These are phyloP conservation scores for Aspergillus ellipticus DNA, from an alignment of 495 filamentous ascomycete genomes.

Conservation along the genomic window DNA sequence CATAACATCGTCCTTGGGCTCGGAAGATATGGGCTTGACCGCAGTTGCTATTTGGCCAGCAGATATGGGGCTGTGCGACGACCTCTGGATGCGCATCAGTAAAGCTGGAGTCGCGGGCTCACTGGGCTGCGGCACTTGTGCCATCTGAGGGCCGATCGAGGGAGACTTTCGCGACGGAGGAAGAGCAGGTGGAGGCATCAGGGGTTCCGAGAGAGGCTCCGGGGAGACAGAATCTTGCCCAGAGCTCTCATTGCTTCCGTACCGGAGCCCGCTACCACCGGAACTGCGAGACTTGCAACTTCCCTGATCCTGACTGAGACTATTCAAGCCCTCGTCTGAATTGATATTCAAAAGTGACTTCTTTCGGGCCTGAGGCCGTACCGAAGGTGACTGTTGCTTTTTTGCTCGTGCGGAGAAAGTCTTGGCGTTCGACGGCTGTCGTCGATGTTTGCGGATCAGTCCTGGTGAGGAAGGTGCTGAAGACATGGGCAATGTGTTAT, in stretches of 20 bases:
- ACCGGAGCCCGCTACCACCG: conserved; percentile 36
- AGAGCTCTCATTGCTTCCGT: conserved; percentile 55
- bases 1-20: conserved; percentile 55
- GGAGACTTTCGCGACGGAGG: conserved; percentile 53
- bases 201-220: conserved; percentile 61
- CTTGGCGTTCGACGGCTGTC: conserved; percentile 38
- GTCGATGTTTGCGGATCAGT: conserved; percentile 35
- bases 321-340: conserved; percentile 45
- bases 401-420: conserved; percentile 45
- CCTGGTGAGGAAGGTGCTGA: conserved; percentile 23
- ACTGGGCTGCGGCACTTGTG: conserved; percentile 28
- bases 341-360: conserved; percentile 56
- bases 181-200: conserved; percentile 69
- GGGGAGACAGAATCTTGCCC: conserved; percentile 68
- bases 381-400: conserved; percentile 78
- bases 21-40: conserved; percentile 17
- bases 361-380: conserved; percentile 68
- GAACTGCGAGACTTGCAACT: conserved; percentile 25
- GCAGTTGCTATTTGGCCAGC: conserved; percentile 27
- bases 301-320: conserved; percentile 30
- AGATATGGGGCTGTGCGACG: conserved; percentile 27
- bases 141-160: conserved; percentile 41
- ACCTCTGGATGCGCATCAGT: conserved; percentile 67
- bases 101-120: conserved; percentile 78
- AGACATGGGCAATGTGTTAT: conserved; percentile 40